phyloP scores from a whole-genome alignment of 805 yeast species.

The Ogataea pignaliae region DNA sequence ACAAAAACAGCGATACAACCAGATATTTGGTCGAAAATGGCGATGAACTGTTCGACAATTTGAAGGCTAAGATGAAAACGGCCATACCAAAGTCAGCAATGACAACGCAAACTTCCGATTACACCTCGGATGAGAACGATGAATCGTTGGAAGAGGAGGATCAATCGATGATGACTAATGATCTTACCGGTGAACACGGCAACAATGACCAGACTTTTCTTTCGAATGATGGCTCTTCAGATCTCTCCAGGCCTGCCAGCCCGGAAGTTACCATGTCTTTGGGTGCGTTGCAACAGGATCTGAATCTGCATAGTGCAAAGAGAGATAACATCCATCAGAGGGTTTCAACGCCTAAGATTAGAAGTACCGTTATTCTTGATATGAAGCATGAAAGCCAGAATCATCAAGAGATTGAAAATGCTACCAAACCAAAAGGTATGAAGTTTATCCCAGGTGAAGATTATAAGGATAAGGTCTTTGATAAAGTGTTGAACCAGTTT shows the following conservation, averaged over 20 bases:
- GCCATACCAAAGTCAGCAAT: constrained; percentile 5
- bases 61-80: constrained; percentile 16
- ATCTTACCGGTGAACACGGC: neutral
- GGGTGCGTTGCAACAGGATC: constrained; percentile 14
- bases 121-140: constrained; percentile 20
- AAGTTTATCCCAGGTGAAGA: constrained; percentile 30
- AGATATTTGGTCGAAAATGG: constrained; percentile 22
- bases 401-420: neutral
- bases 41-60: constrained; percentile 21
- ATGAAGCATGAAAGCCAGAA: neutral
- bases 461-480: constrained; percentile 28
- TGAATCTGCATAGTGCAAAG: constrained; percentile 10
- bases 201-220: neutral
- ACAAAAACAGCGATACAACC: constrained; percentile 14
- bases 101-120: constrained; percentile 17
- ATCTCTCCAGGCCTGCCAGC: constrained; percentile 7
- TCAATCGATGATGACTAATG: neutral
- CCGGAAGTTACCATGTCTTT: constrained; percentile 19
- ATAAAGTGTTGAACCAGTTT: constrained; percentile 22
- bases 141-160: neutral
- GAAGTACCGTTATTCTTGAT: neutral
- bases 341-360: constrained; percentile 19
- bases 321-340: constrained; percentile 5
- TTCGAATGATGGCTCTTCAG: constrained; percentile 9
- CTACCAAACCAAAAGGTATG: constrained; percentile 17